A percentile compares a stretch with the other conserved stretches of the same genome.
These are phyloP conservation scores for Colletotrichum lindemuthianum DNA, from an alignment of 2,329 filamentous ascomycete species.

Conservation along the genomic window DNA sequence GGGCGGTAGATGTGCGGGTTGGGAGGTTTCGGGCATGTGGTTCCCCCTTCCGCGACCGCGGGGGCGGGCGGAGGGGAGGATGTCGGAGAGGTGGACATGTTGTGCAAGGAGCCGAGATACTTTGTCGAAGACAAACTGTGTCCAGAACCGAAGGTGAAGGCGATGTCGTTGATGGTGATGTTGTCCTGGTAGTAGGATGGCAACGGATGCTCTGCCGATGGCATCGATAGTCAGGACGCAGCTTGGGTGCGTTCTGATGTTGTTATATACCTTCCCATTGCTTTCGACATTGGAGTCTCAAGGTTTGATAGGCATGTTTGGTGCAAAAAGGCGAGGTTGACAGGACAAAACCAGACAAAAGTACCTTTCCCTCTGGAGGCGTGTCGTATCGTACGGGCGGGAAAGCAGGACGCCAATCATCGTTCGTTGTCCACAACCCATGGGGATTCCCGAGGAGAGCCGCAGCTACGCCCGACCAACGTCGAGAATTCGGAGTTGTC, in stretches of 20 bases:
- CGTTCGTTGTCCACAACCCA: not conserved
- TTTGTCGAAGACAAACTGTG: constrained; percentile 8
- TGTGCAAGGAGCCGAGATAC: constrained; percentile 23
- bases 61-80: not conserved
- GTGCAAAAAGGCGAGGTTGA: too few relatives aligned
- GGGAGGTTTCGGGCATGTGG: constrained; percentile 5
- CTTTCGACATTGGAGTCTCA: not conserved
- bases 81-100: constrained; percentile 12
- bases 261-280: constrained; percentile 3
- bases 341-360: too few relatives aligned
- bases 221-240: constrained; percentile 39
- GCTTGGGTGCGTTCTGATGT: constrained; percentile 24
- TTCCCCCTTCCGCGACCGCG: not conserved
- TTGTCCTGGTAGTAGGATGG: not conserved
- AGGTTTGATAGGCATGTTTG: not conserved
- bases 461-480: not conserved
- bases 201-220: not conserved
- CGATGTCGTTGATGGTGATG: constrained; percentile 21
- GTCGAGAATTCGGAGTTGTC: not conserved
- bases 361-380: not conserved
- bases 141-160: not conserved
- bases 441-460: not conserved
- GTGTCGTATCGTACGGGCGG: too few relatives aligned
- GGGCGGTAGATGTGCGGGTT: constrained; percentile 17
- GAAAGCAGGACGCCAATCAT: not conserved